These are phyloP conservation scores for Laburnicola sp. DNA, from an alignment of 2,329 filamentous ascomycete genomes.

Conservation along the genomic window DNA sequence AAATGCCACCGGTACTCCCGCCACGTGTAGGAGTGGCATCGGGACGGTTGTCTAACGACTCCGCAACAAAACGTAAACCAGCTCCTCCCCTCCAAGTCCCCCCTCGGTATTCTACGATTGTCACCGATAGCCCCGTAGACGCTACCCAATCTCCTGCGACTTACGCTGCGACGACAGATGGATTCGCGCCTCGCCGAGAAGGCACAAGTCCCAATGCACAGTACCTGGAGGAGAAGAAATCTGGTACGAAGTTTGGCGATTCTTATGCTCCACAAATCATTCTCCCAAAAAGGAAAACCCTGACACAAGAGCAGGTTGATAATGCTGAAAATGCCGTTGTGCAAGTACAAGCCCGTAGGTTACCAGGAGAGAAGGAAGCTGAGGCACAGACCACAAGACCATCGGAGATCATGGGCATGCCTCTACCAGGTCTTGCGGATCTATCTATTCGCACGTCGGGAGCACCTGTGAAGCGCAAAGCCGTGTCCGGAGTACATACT, in stretches of 20 bases:
- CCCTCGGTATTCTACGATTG: constrained; percentile 50
- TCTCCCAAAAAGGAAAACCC: constrained; percentile 50
- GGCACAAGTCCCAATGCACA: constrained; percentile 9
- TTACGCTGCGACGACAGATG: constrained; percentile 46
- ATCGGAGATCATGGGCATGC: constrained; percentile 18
- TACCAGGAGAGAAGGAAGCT: constrained; percentile 16
- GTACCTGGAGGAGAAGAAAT: constrained; percentile 40
- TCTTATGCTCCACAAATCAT: constrained; percentile 41
- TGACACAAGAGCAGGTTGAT: constrained; percentile 49
- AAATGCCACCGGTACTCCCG: constrained; percentile 43
- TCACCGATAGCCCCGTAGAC: constrained; percentile 43
- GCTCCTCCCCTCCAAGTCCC: constrained; percentile 47
- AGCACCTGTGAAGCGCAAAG: constrained; percentile 22
- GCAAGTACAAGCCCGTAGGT: constrained; percentile 12
- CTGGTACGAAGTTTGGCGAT: constrained; percentile 40
- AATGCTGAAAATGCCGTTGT: constrained; percentile 37
- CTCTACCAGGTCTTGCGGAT: constrained; percentile 26
- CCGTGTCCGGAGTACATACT: constrained; percentile 13
- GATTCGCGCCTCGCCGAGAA: constrained; percentile 39
- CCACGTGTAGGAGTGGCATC: constrained; percentile 38
- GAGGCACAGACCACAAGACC: constrained; percentile 7
- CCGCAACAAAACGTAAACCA: constrained; percentile 46
- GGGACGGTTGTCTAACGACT: constrained; percentile 32
- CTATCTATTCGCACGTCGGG: constrained; percentile 13
- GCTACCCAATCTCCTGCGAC: constrained; percentile 46